phyloP scores from a whole-genome alignment of 2,329 filamentous ascomycete species.

The Calonectria ilicicola region DNA sequence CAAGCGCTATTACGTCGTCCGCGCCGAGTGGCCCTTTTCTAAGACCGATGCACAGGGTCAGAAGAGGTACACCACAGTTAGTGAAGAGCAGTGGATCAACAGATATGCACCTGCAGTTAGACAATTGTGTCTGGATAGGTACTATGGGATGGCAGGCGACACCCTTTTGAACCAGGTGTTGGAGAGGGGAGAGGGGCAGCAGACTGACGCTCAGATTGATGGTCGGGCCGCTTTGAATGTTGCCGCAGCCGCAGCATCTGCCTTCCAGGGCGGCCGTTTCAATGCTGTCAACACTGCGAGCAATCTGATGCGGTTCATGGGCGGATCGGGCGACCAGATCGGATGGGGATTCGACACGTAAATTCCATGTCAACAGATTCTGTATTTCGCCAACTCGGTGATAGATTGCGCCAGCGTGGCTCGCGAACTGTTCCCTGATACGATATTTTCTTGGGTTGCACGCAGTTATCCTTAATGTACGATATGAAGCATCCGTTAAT shows the following conservation, averaged over 20 bases:
- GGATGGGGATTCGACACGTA: constrained; percentile 40
- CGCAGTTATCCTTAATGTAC: too few relatives aligned
- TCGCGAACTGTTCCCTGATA: too few relatives aligned
- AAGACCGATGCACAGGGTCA: constrained; percentile 3
- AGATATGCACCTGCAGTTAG: constrained; percentile 31
- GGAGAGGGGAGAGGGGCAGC: constrained; percentile 12
- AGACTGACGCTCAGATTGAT: background rate
- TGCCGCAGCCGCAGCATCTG: constrained; percentile 29
- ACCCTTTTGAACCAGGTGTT: constrained; percentile 31
- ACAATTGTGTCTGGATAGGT: constrained; percentile 34
- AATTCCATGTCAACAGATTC: background rate
- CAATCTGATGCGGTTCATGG: constrained; percentile 29
- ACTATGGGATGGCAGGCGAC: constrained; percentile 34
- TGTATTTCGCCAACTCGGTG: too few relatives aligned
- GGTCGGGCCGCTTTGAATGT: constrained; percentile 27
- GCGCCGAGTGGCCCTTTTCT: constrained; percentile 33
- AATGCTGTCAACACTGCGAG: constrained; percentile 19
- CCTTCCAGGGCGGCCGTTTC: constrained; percentile 31
- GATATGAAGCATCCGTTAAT: too few relatives aligned
- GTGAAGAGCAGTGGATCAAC: constrained; percentile 30
- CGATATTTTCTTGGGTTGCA: too few relatives aligned
- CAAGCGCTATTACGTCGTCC: constrained; percentile 33
- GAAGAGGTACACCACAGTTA: constrained; percentile 32
- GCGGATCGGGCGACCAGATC: constrained; percentile 26
- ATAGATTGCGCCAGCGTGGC: too few relatives aligned